These are phyloP conservation scores for Eucalyptus curtisii DNA, from an alignment of 345 rosid genomes.

Conservation along the genomic window DNA sequence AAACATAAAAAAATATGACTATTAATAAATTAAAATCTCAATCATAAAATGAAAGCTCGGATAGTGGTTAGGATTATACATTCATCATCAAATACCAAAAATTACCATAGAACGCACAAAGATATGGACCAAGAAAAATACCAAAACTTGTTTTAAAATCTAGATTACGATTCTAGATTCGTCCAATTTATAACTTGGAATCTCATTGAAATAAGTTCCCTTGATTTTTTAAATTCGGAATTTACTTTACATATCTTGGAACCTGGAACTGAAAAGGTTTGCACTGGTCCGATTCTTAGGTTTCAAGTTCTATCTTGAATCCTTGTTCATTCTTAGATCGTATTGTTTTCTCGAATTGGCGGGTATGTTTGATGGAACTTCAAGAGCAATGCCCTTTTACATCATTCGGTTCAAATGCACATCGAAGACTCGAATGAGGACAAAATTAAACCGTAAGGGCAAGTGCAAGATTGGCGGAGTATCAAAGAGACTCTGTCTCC, in stretches of 20 bases:
- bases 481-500: not conserved
- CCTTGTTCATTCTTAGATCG: fast-evolving
- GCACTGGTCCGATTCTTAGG: fast-evolving
- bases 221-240: no score
- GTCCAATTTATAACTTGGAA: no score
- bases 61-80: fast-evolving
- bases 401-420: not conserved
- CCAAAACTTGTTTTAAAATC: fast-evolving
- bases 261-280: fast-evolving
- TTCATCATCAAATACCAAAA: fast-evolving
- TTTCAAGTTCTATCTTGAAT: fast-evolving
- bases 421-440: not conserved
- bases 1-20: no score
- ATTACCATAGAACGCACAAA: fast-evolving
- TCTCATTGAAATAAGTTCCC: no score
- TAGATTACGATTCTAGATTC: fast-evolving
- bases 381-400: not conserved
- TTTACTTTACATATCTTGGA: fast-evolving
- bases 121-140: fast-evolving
- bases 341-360: fast-evolving
- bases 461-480: not conserved
- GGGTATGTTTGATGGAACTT: not conserved
- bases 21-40: no score
- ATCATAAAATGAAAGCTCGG: fast-evolving
- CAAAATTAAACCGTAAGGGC: not conserved